phyloP scores from a whole-genome alignment of 2,329 filamentous ascomycete genomes.

The Aspergillus sergii region DNA sequence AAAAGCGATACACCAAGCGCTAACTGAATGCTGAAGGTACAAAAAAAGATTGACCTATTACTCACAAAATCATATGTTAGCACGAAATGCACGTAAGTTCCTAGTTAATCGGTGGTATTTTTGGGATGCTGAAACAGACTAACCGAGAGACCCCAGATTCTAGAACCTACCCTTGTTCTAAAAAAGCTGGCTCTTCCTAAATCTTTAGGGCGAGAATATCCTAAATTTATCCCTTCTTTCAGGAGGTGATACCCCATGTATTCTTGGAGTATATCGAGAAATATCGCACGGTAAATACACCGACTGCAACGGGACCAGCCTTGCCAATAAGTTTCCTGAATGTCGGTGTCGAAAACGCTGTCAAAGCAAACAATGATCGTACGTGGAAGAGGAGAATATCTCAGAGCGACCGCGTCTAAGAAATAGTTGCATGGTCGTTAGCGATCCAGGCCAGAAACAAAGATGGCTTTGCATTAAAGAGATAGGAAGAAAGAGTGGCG shows the following conservation, averaged over 20 bases:
- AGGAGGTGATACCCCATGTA: conserved; percentile 4
- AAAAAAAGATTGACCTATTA: neutral
- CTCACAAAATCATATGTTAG: neutral
- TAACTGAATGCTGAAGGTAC: neutral
- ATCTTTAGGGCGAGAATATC: conserved; percentile 11
- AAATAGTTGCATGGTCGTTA: conserved; percentile 15
- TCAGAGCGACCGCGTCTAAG: conserved; percentile 17
- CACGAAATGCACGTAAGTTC: neutral
- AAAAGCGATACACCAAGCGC: conserved; percentile 9
- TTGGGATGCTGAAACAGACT: conserved; percentile 7
- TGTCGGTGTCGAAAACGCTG: conserved; percentile 8
- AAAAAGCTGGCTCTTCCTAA: neutral
- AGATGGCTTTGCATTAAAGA: conserved; percentile 6
- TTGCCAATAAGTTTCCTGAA: conserved; percentile 22
- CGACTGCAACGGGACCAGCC: conserved; percentile 28
- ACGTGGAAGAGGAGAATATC: conserved; percentile 2
- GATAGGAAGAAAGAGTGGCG: conserved; percentile 5
- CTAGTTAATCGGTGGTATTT: conserved; percentile 3
- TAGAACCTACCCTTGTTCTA: conserved; percentile 15
- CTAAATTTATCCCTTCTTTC: conserved; percentile 4
- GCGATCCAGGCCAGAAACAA: conserved; percentile 12
- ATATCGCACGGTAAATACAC: conserved; percentile 5
- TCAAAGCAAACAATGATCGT: conserved; percentile 5
- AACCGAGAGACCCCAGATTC: conserved; percentile 8
- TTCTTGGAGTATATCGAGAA: neutral